Evolutionary conservation across 2,329 filamentous ascomycete genomes (phyloP).

Genomic region (Leptodontidium sp.): DNA sequence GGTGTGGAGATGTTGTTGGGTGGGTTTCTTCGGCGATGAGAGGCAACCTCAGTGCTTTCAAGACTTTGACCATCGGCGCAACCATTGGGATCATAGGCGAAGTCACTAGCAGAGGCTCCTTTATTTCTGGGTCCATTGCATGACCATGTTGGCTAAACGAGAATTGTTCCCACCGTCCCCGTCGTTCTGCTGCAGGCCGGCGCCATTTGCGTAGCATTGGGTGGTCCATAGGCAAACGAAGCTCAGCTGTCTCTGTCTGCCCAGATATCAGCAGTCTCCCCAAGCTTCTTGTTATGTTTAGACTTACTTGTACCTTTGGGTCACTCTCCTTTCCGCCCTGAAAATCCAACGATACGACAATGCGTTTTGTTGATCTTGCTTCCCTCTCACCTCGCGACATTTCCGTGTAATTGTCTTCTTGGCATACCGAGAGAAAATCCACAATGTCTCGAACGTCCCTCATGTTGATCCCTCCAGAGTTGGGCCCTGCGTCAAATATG

Average conservation of each 20-base stretch:
- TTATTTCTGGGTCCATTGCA: no score
- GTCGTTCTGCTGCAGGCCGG: no score
- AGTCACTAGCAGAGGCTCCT: no score
- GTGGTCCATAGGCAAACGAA: background rate
- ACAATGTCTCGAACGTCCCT: constrained; percentile 9
- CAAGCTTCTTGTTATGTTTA: background rate
- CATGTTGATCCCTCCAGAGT: background rate
- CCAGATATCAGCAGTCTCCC: background rate
- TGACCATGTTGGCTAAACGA: no score
- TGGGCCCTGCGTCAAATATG: background rate
- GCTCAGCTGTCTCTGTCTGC: background rate
- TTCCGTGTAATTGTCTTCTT: background rate
- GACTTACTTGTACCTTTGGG: background rate
- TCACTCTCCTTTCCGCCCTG: background rate
- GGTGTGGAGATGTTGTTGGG: background rate
- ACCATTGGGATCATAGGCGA: no score
- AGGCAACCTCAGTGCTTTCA: background rate
- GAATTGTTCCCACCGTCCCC: no score
- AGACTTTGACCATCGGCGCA: background rate
- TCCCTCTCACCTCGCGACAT: background rate
- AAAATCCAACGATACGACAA: background rate
- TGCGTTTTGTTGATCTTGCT: background rate
- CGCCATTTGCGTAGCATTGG: background rate
- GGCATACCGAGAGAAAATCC: constrained; percentile 1
- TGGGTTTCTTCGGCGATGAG: background rate